Base-by-base conservation (phyloP, 1,284 basidiomycete species). In the Ustilago bromivora region DNA sequence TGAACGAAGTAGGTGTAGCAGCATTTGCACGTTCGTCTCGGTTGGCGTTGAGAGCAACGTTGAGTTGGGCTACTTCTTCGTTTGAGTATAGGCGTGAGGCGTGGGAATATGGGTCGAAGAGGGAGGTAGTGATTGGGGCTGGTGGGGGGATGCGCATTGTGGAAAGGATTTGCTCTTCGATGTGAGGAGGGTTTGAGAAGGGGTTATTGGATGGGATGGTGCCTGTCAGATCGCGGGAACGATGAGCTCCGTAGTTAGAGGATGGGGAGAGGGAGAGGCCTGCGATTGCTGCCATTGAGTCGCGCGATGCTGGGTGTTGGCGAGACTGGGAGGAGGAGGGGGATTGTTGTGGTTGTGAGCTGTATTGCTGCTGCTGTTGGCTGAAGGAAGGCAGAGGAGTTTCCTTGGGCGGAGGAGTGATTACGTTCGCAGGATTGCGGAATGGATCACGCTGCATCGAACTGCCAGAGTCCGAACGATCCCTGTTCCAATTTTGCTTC, bases 81-180 rank as follows among this genome's bases (percentile, higher is more conserved):
- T 63, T 38, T 0, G 58, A 47, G 54, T 74, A 74, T 8, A 74
- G 60, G 2, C 60, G 66, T 8, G 66, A 69, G 8, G 71, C 63
- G 51, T 78, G 71, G 34, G 65, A n/a, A 58, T 71, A 75, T 0
- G 76, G 72, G 51, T 75, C 67, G 63, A 74, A 71, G 31, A 67
- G 34, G 9, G 66, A 70, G 0, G 71, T 64, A 11, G 51, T 15
- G 11, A 69, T 41, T 4, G 72, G 71, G 3, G 68, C 68, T 7
- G 71, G 71, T 17, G 70, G 71, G 5, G 66, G 62, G 23, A 77
- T 73, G 23, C 61, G 65, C 41, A 58, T 65, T 6, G 62, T 65
- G 9, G 66, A 61, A n/a, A 65, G 52, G 15, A 68, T 62, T 43
- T 56, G 58, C 17, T 55, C 49, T 19, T 58, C 41, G 3, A 61